phyloP scores from a whole-genome alignment of 257 asterid species.

The Leptodermis oblonga region DNA sequence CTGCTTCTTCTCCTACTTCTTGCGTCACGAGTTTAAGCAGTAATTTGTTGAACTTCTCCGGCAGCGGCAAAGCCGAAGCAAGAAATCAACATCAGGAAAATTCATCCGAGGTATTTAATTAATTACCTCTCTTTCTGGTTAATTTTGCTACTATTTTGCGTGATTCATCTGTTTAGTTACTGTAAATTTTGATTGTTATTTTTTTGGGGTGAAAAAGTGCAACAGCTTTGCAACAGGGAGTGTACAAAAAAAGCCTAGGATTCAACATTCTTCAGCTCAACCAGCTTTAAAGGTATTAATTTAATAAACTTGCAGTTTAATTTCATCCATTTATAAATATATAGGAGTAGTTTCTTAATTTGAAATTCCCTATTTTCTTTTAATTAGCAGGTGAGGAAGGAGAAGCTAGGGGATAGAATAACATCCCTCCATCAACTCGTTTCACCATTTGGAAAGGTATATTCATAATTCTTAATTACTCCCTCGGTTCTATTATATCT shows the following conservation, averaged over 20 bases:
- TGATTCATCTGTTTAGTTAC: background rate
- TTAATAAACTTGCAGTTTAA: constrained; percentile 2
- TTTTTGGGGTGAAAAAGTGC: constrained; percentile 36
- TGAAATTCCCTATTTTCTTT: background rate
- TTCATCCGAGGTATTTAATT: constrained; percentile 53
- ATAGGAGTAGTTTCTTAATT: background rate
- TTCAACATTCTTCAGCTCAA: constrained; percentile 70
- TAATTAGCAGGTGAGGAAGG: constrained; percentile 72
- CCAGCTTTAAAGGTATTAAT: constrained; percentile 69
- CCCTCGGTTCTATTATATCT: too few species aligned
- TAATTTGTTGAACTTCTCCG: constrained; percentile 54
- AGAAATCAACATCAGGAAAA: constrained; percentile 46
- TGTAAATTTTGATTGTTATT: background rate
- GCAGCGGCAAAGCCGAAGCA: constrained; percentile 15
- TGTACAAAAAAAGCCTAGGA: constrained; percentile 86
- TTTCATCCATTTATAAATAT: background rate
- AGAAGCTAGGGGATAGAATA: constrained; percentile 90
- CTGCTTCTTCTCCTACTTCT: constrained; percentile 58
- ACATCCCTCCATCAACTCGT: constrained; percentile 94
- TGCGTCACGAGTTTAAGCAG: constrained; percentile 51
- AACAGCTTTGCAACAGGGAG: constrained; percentile 63
- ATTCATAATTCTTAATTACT: background rate
- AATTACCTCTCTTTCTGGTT: too few species aligned
- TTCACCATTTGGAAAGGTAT: constrained; percentile 98
- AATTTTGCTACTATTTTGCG: too few species aligned